Conservation (phyloP, 1,284 basidiomycete genomes). For the Wallemia ichthyophaga region DNA sequence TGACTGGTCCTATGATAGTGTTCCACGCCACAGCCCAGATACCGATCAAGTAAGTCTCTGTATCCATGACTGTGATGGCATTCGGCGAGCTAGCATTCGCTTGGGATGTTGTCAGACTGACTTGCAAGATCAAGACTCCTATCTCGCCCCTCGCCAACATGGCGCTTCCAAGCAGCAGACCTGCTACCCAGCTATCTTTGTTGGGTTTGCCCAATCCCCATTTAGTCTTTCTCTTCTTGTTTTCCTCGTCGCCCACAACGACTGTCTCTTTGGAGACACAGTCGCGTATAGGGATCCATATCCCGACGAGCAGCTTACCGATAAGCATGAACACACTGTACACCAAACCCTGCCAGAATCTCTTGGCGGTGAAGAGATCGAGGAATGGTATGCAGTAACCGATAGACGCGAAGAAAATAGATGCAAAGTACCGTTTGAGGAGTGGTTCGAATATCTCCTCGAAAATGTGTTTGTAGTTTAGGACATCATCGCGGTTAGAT, state of each 20-base stretch:
- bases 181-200: background rate
- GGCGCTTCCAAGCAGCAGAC: background rate
- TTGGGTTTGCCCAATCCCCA: background rate
- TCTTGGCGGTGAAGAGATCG: slow-evolving; percentile 18
- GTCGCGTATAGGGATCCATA: slow-evolving; percentile 14
- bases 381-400: slow-evolving; percentile 26
- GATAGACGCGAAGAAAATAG: slow-evolving; percentile 27
- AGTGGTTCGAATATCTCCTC: slow-evolving; percentile 14
- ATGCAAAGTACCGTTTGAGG: slow-evolving; percentile 18
- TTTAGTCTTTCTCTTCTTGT: background rate
- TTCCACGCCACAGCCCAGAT: slow-evolving; percentile 24
- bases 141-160: background rate
- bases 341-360: slow-evolving; percentile 24
- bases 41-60: slow-evolving; percentile 20
- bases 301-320: slow-evolving; percentile 19
- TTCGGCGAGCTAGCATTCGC: background rate
- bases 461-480: slow-evolving; percentile 8
- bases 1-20: slow-evolving; percentile 21
- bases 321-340: slow-evolving; percentile 22
- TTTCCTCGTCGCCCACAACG: background rate
- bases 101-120: background rate
- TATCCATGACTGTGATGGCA: slow-evolving; percentile 12
- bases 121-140: background rate
- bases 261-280: background rate
- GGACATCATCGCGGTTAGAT: slow-evolving; percentile 3